Evolutionary conservation across 2,329 filamentous ascomycete genomes (phyloP).

Genomic region (Pyricularia grisea): DNA sequence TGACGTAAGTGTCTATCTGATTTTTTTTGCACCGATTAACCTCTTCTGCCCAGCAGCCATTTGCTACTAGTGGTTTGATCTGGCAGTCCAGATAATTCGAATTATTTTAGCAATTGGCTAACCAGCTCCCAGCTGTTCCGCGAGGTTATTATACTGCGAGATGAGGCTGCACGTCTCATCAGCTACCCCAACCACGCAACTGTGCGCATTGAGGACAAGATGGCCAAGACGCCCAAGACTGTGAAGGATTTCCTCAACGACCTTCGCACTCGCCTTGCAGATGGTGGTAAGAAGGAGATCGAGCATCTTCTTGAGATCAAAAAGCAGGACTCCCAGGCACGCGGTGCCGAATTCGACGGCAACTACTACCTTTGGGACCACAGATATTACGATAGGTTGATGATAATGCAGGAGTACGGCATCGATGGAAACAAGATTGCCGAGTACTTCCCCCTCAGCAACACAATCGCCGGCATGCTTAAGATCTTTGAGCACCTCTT

Average conservation of each 20-base stretch:
- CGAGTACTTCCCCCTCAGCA: conserved; percentile 72
- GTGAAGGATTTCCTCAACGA: conserved; percentile 67
- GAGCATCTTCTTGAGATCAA: conserved; percentile 64
- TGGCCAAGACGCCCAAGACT: conserved; percentile 67
- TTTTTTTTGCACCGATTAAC: neutral
- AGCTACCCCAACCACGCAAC: conserved; percentile 71
- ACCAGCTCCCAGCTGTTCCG: conserved; percentile 50
- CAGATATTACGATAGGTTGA: conserved; percentile 69
- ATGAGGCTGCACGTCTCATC: conserved; percentile 67
- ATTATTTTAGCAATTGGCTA: conserved; percentile 37
- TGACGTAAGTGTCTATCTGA: neutral
- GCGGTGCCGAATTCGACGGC: conserved; percentile 50
- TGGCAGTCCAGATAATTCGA: no score
- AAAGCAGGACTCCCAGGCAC: conserved; percentile 54
- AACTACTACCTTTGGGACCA: conserved; percentile 80
- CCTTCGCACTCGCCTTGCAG: conserved; percentile 54
- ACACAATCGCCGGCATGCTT: conserved; percentile 69
- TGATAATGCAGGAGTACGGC: conserved; percentile 71
- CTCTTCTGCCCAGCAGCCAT: neutral
- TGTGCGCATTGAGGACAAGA: conserved; percentile 72
- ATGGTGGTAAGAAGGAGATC: conserved; percentile 63
- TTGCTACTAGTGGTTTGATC: no score
- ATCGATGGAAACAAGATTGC: conserved; percentile 73
- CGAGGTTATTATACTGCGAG: conserved; percentile 64
- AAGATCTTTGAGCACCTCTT: conserved; percentile 78